phyloP scores from a whole-genome alignment of 1,284 basidiomycete genomes.

The Apiotrichum porosum region DNA sequence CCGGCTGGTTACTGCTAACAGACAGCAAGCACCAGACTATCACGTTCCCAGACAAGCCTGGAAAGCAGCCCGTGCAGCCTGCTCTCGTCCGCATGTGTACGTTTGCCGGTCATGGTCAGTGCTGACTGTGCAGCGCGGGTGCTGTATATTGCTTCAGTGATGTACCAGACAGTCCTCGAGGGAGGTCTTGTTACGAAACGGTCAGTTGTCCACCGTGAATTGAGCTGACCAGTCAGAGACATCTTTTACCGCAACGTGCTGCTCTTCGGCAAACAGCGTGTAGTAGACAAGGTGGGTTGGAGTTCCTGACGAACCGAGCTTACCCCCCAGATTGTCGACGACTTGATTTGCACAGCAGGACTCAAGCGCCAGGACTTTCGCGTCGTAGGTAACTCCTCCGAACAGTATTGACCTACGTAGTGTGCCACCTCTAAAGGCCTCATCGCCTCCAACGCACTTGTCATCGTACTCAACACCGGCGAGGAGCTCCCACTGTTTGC shows the following conservation, averaged over 20 bases:
- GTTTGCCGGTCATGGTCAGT: not conserved
- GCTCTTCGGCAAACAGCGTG: slow-evolving; percentile 67
- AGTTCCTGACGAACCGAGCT: not conserved
- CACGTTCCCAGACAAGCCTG: slow-evolving; percentile 30
- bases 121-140: slow-evolving; percentile 30
- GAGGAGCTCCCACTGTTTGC: slow-evolving; percentile 53
- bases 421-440: slow-evolving; percentile 82
- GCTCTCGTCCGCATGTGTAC: slow-evolving; percentile 22
- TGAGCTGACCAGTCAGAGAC: slow-evolving; percentile 56
- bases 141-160: slow-evolving; percentile 23
- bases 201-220: slow-evolving; percentile 12
- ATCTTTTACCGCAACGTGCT: slow-evolving; percentile 77
- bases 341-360: slow-evolving; percentile 73
- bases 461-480: slow-evolving; percentile 58
- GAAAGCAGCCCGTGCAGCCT: not conserved
- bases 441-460: slow-evolving; percentile 62
- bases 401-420: slow-evolving; percentile 48
- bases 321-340: slow-evolving; percentile 67
- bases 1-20: not conserved
- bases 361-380: slow-evolving; percentile 69
- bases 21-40: slow-evolving; percentile 25
- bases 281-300: slow-evolving; percentile 63
- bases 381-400: slow-evolving; percentile 55
- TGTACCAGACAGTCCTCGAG: slow-evolving; percentile 35
- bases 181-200: slow-evolving; percentile 29